phyloP scores from a whole-genome alignment of 2,329 filamentous ascomycete genomes.

The Neofusicoccum laricinum region DNA sequence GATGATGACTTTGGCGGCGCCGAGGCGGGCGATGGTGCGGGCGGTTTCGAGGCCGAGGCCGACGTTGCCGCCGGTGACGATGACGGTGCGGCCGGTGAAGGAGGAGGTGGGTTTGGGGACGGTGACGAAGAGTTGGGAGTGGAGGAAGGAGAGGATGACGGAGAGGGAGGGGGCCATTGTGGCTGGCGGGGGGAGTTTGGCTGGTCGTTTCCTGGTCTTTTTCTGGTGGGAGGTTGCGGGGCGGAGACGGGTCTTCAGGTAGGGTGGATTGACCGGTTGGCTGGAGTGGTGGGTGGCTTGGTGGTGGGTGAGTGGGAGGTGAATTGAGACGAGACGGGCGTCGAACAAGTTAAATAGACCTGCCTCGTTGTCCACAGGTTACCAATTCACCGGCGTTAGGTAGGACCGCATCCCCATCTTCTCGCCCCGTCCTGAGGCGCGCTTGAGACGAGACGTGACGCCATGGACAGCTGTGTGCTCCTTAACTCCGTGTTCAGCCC shows the following conservation, averaged over 20 bases:
- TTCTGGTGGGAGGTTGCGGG: not conserved
- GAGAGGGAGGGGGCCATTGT: not conserved
- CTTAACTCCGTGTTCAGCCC: not conserved
- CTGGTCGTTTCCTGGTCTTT: not conserved
- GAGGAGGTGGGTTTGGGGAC: constrained; percentile 28
- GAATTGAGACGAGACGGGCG: not conserved
- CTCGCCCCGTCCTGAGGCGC: no score
- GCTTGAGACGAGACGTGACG: not conserved
- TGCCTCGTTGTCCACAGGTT: no score
- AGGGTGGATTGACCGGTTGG: not conserved
- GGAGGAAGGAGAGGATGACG: constrained; percentile 30
- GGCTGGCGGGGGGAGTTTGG: not conserved
- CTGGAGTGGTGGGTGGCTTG: not conserved
- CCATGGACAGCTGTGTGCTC: not conserved
- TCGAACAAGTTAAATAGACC: not conserved
- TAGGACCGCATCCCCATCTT: no score
- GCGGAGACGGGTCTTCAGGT: no score
- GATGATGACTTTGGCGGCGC: constrained; percentile 44
- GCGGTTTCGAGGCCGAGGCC: constrained; percentile 49
- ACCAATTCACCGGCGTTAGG: no score
- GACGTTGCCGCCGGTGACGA: constrained; percentile 49
- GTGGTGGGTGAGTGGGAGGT: not conserved
- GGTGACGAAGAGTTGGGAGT: constrained; percentile 39
- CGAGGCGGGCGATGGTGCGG: constrained; percentile 40
- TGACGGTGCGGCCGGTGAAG: constrained; percentile 37